Base-by-base conservation (phyloP, 352 stramenopile genomes). In the Pythium rishiriense region DNA sequence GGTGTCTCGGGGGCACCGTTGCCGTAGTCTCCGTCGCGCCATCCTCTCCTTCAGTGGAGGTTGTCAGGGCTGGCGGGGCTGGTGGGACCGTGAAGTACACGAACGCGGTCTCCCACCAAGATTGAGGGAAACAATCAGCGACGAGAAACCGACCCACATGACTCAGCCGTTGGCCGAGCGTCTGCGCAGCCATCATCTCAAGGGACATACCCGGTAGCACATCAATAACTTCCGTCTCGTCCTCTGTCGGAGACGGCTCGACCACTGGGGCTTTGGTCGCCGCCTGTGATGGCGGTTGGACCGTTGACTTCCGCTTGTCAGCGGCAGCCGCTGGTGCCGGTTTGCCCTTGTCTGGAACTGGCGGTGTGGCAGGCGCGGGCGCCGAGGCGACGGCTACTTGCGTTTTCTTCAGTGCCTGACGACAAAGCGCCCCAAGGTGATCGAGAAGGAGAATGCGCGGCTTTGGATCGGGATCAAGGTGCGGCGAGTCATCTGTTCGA, bases 371-470 rank as follows among this genome's bases (percentile, higher is more conserved):
- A 24, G 35, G 25, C 47, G 15, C 29, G 3, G 24, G 1, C 17
- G 33, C 31, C 4, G 26, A 3, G 8, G 11, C 54, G 0, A 21
- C 9, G 12, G 45, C n/a, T 24, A 10, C 39, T 28, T 45, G 47
- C 1, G 37, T 22, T 29, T 61, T 65, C 26, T 39, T 41, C 11
- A 69, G 29, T 3, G 60, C 61, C 29, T 73, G 60, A 4, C 39
- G 47, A 50, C 54, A 26, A 0, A 73, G 26, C n/a, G 39, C 41
- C 28, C 42, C 60, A 57, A 81, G 47, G 39, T 82, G 78, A 14
- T 87, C 76, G 2, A 87, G 53, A 9, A 87, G 37, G 21, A 87
- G 45, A 1, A 87, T 68, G 11, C 66, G 69, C 17, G 72, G 74
- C 19, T 58, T 29, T 3, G 26, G 21, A 24, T 37, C 35, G 17